Conservation (phyloP, 2,329 filamentous ascomycete genomes). For the Bipolaris bicolor region DNA sequence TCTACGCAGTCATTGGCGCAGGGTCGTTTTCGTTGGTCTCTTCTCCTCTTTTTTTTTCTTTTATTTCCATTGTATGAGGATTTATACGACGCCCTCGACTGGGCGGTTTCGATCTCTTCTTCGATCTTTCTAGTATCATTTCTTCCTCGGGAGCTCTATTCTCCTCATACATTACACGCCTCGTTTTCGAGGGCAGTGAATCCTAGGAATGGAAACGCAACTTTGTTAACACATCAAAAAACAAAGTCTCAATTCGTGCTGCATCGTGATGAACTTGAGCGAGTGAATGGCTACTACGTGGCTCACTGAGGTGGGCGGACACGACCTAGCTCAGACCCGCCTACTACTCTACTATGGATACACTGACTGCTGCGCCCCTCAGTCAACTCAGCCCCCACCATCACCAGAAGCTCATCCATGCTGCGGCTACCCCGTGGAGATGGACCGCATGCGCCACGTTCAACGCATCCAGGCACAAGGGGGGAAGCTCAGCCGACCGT, state of each 20-base stretch:
- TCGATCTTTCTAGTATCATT: conserved; percentile 36
- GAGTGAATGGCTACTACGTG: background rate
- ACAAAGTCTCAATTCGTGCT: background rate
- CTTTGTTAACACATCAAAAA: conserved; percentile 25
- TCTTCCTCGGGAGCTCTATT: conserved; percentile 30
- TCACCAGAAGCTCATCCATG: background rate
- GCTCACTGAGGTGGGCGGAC: background rate
- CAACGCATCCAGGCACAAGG: conserved; percentile 6
- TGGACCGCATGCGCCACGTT: background rate
- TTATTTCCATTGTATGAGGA: conserved; percentile 44
- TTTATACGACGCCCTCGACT: conserved; percentile 32
- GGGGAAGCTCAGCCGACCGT: conserved; percentile 7
- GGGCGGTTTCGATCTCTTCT: conserved; percentile 38
- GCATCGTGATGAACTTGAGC: background rate
- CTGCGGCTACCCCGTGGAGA: conserved; percentile 3
- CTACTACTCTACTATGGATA: background rate
- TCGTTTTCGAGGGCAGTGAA: conserved; percentile 45
- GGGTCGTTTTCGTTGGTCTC: conserved; percentile 28
- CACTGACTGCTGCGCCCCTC: background rate
- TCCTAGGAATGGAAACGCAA: conserved; percentile 43
- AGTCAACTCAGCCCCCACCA: background rate
- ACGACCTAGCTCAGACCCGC: background rate
- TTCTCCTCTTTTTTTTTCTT: conserved; percentile 17
- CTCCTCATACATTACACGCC: conserved; percentile 44
- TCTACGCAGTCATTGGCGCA: conserved; percentile 44